Base-by-base conservation (phyloP, 192 early-diverging fungal species). In the Dissophora ornata region DNA sequence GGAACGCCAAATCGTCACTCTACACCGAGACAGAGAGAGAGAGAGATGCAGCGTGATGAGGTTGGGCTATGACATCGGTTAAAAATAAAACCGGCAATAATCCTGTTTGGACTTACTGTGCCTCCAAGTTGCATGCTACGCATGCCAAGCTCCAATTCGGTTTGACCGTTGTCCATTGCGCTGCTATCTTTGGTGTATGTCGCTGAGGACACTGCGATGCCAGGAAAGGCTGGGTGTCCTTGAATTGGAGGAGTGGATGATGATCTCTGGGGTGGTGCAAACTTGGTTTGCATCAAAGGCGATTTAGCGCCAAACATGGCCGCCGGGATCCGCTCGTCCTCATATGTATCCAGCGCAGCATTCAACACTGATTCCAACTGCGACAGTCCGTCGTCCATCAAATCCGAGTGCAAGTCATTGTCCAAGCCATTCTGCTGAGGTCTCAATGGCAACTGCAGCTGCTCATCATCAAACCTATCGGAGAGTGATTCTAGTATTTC, bases 181-280 rank as follows among this genome's bases (percentile, higher is more conserved):
- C 25, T 29, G 36, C 36, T 38, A 5, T 38, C 36, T 12, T 9
- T 38, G 7, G 12, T 12, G 12, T 38, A 26, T 67, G n/a, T 54
- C 18, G 47, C n/a, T n/a, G 64, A 32, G n/a, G n/a, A n/a, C n/a
- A 4, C 63, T 50, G 29, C 63, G 16, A 16, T 45, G 32, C 19
- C 30, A 24, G 7, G 7, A 38, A 38, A 45, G 19, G 59, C 50
- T 4, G 42, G 21, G 24, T 47, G 52, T 0, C 63, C 42, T 13
- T 53, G 52, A 13, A 38, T 52, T 8, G 67, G 67, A 26, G 67
- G 67, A 0, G 67, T 69, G 4, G 67, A 69, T 1, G 57, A 61
- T 1, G 67, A 69, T 15, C 67, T n/a, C n/a, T 69, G 67, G 33
- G 40, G 67, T 18, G 67, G 67, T 6, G 67, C 67, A 61, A 69